These are phyloP conservation scores for Cryphonectria naterciae DNA, from an alignment of 2,329 filamentous ascomycete genomes.

Conservation along the genomic window DNA sequence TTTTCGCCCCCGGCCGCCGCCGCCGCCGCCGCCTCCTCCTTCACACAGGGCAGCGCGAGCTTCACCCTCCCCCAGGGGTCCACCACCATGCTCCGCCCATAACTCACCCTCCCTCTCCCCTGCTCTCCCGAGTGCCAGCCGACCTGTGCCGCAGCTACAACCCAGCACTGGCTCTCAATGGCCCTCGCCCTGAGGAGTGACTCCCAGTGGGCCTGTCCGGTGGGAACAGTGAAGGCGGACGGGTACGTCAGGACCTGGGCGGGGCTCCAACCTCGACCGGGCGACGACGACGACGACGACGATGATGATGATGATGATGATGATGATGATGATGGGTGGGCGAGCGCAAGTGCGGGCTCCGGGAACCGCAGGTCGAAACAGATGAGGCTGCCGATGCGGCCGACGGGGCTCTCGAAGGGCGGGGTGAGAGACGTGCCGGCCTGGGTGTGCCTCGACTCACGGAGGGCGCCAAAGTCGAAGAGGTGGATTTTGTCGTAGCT, in stretches of 20 bases:
- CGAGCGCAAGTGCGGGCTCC: conserved; percentile 71
- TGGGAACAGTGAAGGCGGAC: conserved; percentile 86
- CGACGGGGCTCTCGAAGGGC: conserved; percentile 75
- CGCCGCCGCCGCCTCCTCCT: conserved; percentile 56
- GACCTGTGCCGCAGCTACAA: conserved; percentile 83
- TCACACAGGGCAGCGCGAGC: conserved; percentile 54
- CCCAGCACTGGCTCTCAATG: conserved; percentile 86
- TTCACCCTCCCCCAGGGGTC: conserved; percentile 84
- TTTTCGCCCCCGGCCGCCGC: conserved; percentile 49
- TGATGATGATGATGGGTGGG: conserved; percentile 41
- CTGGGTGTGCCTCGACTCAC: conserved; percentile 36
- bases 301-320: conserved; percentile 29
- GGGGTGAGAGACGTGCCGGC: conserved; percentile 64
- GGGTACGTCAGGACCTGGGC: conserved; percentile 85
- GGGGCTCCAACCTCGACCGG: conserved; percentile 40
- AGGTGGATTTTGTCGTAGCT: conserved; percentile 88
- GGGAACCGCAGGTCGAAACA: conserved; percentile 92
- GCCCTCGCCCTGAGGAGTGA: conserved; percentile 76
- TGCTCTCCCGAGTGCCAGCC: conserved; percentile 65
- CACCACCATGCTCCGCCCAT: conserved; percentile 83
- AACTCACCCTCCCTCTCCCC: conserved; percentile 63
- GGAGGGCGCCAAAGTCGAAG: conserved; percentile 69
- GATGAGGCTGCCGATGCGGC: conserved; percentile 77
- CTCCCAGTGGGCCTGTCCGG: conserved; percentile 86
- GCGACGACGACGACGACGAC: conserved; percentile 3